Conservation (phyloP, 2,329 filamentous ascomycete genomes). For the Hymenotorrendiella dingleyae region DNA sequence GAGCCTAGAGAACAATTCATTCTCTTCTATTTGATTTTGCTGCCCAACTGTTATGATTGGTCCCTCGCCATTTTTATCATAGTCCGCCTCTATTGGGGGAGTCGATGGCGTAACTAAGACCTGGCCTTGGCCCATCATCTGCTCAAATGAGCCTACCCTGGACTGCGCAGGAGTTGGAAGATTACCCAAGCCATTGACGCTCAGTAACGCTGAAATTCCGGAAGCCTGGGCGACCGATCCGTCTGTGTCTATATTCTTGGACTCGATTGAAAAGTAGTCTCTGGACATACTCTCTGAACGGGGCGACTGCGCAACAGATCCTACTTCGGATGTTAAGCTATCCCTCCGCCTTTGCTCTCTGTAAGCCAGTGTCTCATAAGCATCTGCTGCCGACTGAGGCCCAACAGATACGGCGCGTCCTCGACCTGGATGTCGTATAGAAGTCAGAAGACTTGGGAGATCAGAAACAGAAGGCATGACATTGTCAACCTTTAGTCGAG, state of each 20-base stretch:
- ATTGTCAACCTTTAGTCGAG: slow-evolving; percentile 71
- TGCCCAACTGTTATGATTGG: slow-evolving; percentile 35
- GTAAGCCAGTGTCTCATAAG: slow-evolving; percentile 91
- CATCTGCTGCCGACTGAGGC: slow-evolving; percentile 92
- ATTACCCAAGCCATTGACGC: slow-evolving; percentile 32
- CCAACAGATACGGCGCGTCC: slow-evolving; percentile 83
- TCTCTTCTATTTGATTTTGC: slow-evolving; percentile 52
- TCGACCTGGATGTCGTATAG: slow-evolving; percentile 70
- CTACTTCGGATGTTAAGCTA: slow-evolving; percentile 35
- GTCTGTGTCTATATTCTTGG: slow-evolving; percentile 16
- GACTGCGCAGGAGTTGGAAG: slow-evolving; percentile 40
- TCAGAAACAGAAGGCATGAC: slow-evolving; percentile 87
- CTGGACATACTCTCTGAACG: slow-evolving; percentile 6
- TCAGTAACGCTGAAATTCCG: slow-evolving; percentile 43
- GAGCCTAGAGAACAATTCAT: slow-evolving; percentile 77
- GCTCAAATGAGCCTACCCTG: slow-evolving; percentile 59
- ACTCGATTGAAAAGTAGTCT: slow-evolving; percentile 11
- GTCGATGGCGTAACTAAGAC: slow-evolving; percentile 33
- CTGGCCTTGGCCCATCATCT: slow-evolving; percentile 66
- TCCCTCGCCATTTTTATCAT: slow-evolving; percentile 33
- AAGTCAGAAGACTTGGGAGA: slow-evolving; percentile 73
- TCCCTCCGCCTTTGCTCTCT: slow-evolving; percentile 65
- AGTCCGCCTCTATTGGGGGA: slow-evolving; percentile 28
- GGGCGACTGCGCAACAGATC: slow-evolving; percentile 9
- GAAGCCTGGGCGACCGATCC: slow-evolving; percentile 24